Conservation (phyloP, 2,329 filamentous ascomycete species). For the Aspergillus aculeatinus region DNA sequence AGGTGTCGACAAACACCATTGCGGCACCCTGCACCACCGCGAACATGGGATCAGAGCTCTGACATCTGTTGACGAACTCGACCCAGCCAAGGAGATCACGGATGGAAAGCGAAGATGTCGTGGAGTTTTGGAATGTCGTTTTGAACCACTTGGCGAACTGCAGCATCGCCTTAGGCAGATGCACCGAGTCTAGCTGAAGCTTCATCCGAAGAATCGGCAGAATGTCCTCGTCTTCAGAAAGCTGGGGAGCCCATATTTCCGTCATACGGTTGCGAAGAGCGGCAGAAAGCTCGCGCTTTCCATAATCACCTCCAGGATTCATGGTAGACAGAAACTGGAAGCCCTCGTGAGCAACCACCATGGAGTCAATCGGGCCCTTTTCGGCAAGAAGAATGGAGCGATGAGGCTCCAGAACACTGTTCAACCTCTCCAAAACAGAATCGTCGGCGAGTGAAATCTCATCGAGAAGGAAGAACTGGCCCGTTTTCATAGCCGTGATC, state of each 20-base stretch:
- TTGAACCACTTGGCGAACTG: conserved; percentile 94
- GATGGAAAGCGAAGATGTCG: conserved; percentile 78
- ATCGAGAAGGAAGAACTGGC: conserved; percentile 88
- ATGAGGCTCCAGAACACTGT: conserved; percentile 90
- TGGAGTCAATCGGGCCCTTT: conserved; percentile 82
- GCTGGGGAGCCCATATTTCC: conserved; percentile 93
- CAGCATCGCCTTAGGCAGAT: conserved; percentile 69
- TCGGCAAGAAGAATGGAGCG: conserved; percentile 86
- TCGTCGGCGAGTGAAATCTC: conserved; percentile 98
- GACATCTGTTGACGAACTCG: conserved; percentile 77
- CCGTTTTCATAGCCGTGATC: conserved; percentile 87
- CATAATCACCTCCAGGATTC: conserved; percentile 98
- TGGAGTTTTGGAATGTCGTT: conserved; percentile 70
- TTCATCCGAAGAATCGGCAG: conserved; percentile 82
- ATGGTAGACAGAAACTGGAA: conserved; percentile 99
- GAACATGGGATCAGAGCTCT: conserved; percentile 49
- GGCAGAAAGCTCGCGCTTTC: conserved; percentile 94
- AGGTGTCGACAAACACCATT: conserved; percentile 92
- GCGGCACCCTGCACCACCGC: conserved; percentile 79
- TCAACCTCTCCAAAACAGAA: conserved; percentile 91
- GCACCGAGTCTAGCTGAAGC: conserved; percentile 56
- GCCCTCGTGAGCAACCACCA: conserved; percentile 69
- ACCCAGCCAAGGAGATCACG: conserved; percentile 93
- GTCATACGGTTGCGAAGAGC: conserved; percentile 95
- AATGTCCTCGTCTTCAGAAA: conserved; percentile 83